A percentile compares a stretch with the other conserved stretches of the same genome.
Evolutionary conservation across 2,329 filamentous ascomycete genomes (phyloP).

Genomic region (Mollisia scopiformis): DNA sequence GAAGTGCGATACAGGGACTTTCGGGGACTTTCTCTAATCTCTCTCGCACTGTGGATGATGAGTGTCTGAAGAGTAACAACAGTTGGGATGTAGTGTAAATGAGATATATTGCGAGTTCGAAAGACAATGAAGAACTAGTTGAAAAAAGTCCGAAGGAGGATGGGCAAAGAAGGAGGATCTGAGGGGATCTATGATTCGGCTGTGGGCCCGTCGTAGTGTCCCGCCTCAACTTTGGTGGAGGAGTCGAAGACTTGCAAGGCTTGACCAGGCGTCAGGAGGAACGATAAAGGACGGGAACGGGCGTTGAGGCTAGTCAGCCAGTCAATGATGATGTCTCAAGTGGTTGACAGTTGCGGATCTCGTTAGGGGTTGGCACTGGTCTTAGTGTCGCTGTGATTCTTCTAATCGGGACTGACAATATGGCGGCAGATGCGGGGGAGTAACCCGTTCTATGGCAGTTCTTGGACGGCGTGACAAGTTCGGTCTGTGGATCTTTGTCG

Average conservation of each 20-base stretch:
- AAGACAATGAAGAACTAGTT: background rate
- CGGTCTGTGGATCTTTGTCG: slow-evolving; percentile 1
- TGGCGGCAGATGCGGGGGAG: slow-evolving; percentile 12
- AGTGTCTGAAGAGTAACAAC: slow-evolving; percentile 1
- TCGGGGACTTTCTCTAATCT: background rate
- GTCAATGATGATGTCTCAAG: slow-evolving; percentile 4
- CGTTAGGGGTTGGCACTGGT: slow-evolving; percentile 2
- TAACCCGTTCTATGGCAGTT: slow-evolving; percentile 6
- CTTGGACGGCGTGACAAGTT: background rate
- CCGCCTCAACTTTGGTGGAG: background rate
- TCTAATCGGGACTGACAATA: slow-evolving; percentile 5
- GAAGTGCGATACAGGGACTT: background rate
- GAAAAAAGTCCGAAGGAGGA: background rate
- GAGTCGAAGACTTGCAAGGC: background rate
- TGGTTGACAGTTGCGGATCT: slow-evolving; percentile 5
- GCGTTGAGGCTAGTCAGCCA: slow-evolving; percentile 1
- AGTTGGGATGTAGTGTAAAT: slow-evolving; percentile 9
- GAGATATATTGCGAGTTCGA: slow-evolving; percentile 9
- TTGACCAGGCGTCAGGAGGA: slow-evolving; percentile 6
- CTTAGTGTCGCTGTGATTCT: slow-evolving; percentile 2
- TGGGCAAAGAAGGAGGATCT: background rate
- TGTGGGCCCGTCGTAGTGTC: slow-evolving; percentile 2
- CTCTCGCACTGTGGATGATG: background rate
- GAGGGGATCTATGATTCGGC: background rate
- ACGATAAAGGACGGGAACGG: slow-evolving; percentile 5